A percentile compares a stretch with the other conserved stretches of the same genome.
phyloP scores from a whole-genome alignment of 2,329 filamentous ascomycete genomes.

The Arachnomyces sp. region DNA sequence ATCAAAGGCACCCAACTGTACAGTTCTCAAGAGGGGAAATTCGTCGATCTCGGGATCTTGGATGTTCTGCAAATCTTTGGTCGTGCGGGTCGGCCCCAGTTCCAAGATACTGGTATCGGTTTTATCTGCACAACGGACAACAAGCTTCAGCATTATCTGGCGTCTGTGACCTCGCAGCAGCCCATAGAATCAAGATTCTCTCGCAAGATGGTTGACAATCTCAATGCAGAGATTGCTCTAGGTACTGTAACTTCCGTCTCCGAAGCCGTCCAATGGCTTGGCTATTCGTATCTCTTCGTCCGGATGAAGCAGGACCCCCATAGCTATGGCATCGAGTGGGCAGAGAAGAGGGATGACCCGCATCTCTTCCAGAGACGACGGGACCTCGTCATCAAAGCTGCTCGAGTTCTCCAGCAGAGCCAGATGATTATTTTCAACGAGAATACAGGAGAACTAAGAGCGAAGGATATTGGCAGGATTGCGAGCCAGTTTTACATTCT shows the following conservation, averaged over 20 bases:
- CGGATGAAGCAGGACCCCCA: constrained; percentile 89
- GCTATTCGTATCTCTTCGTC: constrained; percentile 95
- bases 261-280: constrained; percentile 94
- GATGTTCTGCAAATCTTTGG: constrained; percentile 98
- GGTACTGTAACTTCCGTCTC: constrained; percentile 91
- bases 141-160: constrained; percentile 81
- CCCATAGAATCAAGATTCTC: constrained; percentile 98
- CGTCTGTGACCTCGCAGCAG: constrained; percentile 87
- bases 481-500: constrained; percentile 96
- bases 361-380: constrained; percentile 76
- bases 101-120: constrained; percentile 93
- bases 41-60: constrained; percentile 89
- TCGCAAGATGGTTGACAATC: constrained; percentile 84
- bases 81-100: constrained; percentile 93
- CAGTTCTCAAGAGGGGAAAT: constrained; percentile 92
- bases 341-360: constrained; percentile 80
- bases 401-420: constrained; percentile 75
- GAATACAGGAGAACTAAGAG: constrained; percentile 78
- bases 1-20: constrained; percentile 99
- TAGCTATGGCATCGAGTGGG: constrained; percentile 91
- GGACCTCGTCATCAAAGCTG: constrained; percentile 80
- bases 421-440: constrained; percentile 99
- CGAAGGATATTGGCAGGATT: constrained; percentile 92
- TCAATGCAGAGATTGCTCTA: constrained; percentile 89
- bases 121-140: constrained; percentile 98